Base-by-base conservation (phyloP, 768 basidiomycete genomes). In the Hericium alpestre region DNA sequence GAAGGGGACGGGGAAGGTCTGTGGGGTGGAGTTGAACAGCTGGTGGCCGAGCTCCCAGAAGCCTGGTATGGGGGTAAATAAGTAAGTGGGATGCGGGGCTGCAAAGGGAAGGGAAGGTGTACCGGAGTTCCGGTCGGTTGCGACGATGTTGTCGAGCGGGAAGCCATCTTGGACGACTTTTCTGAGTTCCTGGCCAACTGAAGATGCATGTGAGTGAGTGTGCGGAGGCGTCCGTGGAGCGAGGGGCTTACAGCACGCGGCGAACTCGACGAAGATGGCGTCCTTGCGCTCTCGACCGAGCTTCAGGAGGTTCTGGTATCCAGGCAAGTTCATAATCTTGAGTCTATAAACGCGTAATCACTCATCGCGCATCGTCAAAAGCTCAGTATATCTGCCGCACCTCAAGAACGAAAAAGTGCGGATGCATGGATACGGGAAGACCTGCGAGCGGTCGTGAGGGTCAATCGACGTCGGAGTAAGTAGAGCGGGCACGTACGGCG, bases 1-100 rank as follows among this genome's bases (percentile, higher is more conserved):
- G 63, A 86, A 86, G 0, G 70, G 65, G 0, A 73, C 79, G 1
- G 80, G 78, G 66, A 81, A 84, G 0, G 75, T 72, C 38, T 75
- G 67, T 0, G 77, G 74, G 0, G 71, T 79, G 1, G 79, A 73
- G 49, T 68, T 73, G 69, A 84, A 86, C 11, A 86, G 71, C 51
- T 79, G 70, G 59, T 85, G 82, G 1, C 84, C 84, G 15, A 46
- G 9, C 15, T 46, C 18, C 43, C 4, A 77, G 71, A 4, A 78
- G 71, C 83, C 82, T 84, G 11, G 55, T 12, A 20, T 2, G n/a
- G 25, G 16, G 43, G 43, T 46, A 11, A 18, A 3, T n/a, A 15
- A 15, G 9, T 3, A 18, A 20, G 43, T 46, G 15, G 16, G 2
- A 46, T 32, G 32, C 25, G 27, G 11, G 25, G 25, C 25, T 25